Percentiles rank a stretch among this genome's conserved stretches.
Conservation (phyloP, 352 stramenopile species). For the Globisporangium nunn region DNA sequence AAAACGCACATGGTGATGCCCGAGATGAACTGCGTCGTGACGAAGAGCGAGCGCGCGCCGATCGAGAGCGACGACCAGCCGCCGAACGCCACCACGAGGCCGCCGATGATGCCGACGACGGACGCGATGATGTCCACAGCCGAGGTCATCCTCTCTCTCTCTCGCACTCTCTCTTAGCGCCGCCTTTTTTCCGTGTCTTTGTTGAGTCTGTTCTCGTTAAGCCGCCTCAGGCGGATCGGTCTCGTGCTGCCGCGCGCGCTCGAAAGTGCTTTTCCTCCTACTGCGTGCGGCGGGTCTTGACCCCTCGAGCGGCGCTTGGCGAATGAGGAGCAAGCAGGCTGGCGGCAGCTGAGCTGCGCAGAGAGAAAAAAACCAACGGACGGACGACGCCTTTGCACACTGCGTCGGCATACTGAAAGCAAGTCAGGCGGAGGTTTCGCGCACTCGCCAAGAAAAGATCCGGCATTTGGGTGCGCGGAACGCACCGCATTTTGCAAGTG, state of each 20-base stretch:
- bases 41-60: conserved; percentile 76
- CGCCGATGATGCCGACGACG: conserved; percentile 72
- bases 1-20: conserved; percentile 74
- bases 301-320: conserved; percentile 2
- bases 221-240: not conserved
- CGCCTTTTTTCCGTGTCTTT: not conserved
- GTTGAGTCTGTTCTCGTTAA: not conserved
- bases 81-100: conserved; percentile 78
- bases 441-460: conserved; percentile 1
- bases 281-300: not conserved
- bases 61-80: conserved; percentile 83
- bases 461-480: not conserved
- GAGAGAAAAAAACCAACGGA: conserved; percentile 1
- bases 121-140: conserved; percentile 60
- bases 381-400: not conserved
- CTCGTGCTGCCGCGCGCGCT: not conserved
- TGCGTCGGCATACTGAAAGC: not conserved
- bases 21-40: conserved; percentile 76
- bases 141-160: conserved; percentile 14
- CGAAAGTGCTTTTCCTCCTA: not conserved
- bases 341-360: not conserved
- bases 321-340: not conserved
- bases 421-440: not conserved
- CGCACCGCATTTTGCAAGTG: not conserved
- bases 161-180: not conserved